Conservation (phyloP, 257 asterid species). For the Gynochthodes officinalis region DNA sequence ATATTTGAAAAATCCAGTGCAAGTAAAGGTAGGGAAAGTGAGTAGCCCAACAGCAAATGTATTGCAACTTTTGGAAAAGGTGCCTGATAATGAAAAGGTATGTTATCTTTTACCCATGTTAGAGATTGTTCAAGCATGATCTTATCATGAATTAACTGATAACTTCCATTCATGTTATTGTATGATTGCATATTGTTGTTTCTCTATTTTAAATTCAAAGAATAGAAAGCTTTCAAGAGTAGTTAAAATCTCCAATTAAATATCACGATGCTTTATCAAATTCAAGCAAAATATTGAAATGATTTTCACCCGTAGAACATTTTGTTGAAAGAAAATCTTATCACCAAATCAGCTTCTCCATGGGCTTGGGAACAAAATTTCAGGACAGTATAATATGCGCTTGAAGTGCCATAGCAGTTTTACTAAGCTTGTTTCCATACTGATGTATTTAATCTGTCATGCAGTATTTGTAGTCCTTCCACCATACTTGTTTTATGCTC, state of each 20-base stretch:
- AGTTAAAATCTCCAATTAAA: background rate
- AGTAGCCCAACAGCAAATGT: constrained; percentile 90
- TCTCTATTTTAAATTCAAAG: background rate
- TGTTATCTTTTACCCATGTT: constrained; percentile 18
- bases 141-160: background rate
- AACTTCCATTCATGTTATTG: background rate
- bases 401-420: background rate
- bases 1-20: constrained; percentile 76
- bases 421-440: background rate
- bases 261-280: background rate
- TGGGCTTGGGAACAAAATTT: background rate
- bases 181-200: background rate
- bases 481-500: background rate
- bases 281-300: background rate
- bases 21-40: constrained; percentile 83
- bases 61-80: constrained; percentile 73
- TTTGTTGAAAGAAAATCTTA: background rate
- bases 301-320: background rate
- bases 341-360: background rate
- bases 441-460: background rate
- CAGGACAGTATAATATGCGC: background rate
- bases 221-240: background rate
- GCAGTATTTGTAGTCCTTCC: constrained; percentile 6
- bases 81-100: constrained; percentile 83
- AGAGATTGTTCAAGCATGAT: background rate